phyloP scores from a whole-genome alignment of 345 rosid species.

The Alliaria petiolata region DNA sequence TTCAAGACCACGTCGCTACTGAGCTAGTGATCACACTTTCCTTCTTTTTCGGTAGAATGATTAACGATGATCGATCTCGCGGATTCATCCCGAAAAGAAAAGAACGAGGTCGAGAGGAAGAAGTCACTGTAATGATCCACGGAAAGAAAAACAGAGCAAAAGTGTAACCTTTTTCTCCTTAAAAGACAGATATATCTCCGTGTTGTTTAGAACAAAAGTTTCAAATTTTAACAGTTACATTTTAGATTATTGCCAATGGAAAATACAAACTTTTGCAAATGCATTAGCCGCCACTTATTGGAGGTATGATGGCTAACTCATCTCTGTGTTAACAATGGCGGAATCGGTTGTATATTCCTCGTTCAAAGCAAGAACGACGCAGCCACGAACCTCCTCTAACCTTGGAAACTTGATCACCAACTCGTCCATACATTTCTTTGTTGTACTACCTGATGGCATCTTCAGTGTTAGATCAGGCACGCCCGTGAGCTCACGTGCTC shows the following conservation, averaged over 20 bases:
- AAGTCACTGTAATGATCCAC: not conserved
- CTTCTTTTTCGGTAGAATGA: not conserved
- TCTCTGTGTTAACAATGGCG: conserved; percentile 60
- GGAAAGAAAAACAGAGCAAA: not conserved
- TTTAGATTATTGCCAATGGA: not conserved
- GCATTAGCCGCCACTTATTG: conserved; percentile 87
- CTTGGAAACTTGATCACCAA: conserved; percentile 57
- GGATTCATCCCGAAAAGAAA: not conserved
- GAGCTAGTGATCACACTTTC: conserved; percentile 28
- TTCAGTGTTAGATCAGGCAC: conserved; percentile 46
- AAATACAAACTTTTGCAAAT: not conserved
- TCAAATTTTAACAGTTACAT: not conserved
- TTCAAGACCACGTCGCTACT: conserved; percentile 54
- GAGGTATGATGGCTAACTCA: conserved; percentile 94
- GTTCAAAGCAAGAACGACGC: conserved; percentile 76
- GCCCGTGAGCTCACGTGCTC: conserved; percentile 82
- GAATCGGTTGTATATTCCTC: conserved; percentile 67
- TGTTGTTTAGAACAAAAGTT: not conserved
- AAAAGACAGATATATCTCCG: no score
- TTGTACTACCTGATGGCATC: conserved; percentile 61
- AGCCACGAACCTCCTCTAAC: conserved; percentile 60
- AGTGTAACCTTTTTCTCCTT: not conserved
- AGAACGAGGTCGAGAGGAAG: not conserved
- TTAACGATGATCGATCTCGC: not conserved
- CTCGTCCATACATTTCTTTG: conserved; percentile 59